These are phyloP conservation scores for Candida koratica DNA, from an alignment of 805 yeast genomes.

Conservation along the genomic window DNA sequence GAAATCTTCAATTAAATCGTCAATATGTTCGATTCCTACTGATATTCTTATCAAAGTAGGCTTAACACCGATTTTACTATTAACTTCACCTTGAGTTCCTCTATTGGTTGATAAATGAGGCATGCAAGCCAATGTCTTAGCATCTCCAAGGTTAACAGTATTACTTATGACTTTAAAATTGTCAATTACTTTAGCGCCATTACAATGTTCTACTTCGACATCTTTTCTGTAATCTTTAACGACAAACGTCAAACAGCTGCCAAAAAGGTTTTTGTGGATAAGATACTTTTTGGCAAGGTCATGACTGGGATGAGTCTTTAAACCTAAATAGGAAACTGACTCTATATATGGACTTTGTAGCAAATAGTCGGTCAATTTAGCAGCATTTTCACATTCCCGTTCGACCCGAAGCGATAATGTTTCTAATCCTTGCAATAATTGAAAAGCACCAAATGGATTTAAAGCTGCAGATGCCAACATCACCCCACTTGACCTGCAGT, in stretches of 20 bases:
- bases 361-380: slow-evolving; percentile 71
- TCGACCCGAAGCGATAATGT: slow-evolving; percentile 69
- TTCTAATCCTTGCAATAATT: slow-evolving; percentile 64
- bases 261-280: slow-evolving; percentile 53
- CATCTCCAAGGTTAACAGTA: slow-evolving; percentile 87
- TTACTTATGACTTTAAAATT: slow-evolving; percentile 67
- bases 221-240: slow-evolving; percentile 55
- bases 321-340: slow-evolving; percentile 92
- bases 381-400: slow-evolving; percentile 80
- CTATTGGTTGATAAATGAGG: slow-evolving; percentile 91
- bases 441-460: slow-evolving; percentile 83
- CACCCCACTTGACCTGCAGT: slow-evolving; percentile 73
- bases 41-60: slow-evolving; percentile 77
- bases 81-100: slow-evolving; percentile 71
- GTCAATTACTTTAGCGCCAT: slow-evolving; percentile 68
- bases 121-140: slow-evolving; percentile 77
- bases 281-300: slow-evolving; percentile 80
- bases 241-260: slow-evolving; percentile 86
- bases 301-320: slow-evolving; percentile 72
- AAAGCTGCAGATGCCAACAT: slow-evolving; percentile 88
- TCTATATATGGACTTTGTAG: slow-evolving; percentile 67
- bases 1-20: slow-evolving; percentile 68
- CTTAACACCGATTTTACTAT: slow-evolving; percentile 73
- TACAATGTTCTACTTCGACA: slow-evolving; percentile 58
- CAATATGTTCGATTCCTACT: slow-evolving; percentile 80